A percentile compares a stretch with the other conserved stretches of the same genome.
phyloP scores from a whole-genome alignment of 768 basidiomycete species.

The Boletus patriciae region DNA sequence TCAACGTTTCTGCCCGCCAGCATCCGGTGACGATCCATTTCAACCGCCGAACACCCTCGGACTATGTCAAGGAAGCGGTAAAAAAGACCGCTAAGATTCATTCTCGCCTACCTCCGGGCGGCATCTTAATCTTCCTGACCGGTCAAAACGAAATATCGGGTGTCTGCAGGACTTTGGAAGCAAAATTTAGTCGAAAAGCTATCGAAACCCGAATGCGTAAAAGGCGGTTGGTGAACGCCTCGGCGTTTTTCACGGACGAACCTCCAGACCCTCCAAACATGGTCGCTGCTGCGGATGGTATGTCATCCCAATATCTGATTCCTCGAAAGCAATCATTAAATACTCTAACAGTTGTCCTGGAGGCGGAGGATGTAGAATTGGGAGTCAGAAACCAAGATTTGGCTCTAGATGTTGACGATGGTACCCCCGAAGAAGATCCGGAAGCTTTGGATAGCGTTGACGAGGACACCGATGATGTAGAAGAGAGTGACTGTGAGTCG shows the following conservation, averaged over 20 bases:
- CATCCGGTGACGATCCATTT: conserved; percentile 96
- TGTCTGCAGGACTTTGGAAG: conserved; percentile 79
- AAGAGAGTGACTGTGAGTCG: conserved; percentile 64
- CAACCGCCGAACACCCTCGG: conserved; percentile 76
- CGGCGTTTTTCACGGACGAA: conserved; percentile 31
- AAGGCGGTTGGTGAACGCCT: conserved; percentile 25
- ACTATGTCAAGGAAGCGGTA: conserved; percentile 89
- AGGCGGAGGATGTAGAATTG: conserved; percentile 79
- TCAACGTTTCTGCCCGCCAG: conserved; percentile 86
- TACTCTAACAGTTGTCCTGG: conserved; percentile 57
- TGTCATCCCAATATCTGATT: background rate
- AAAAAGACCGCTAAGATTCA: conserved; percentile 93
- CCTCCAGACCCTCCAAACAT: conserved; percentile 14
- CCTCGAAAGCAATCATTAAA: conserved; percentile 1
- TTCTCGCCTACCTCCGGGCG: conserved; percentile 86
- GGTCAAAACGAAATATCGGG: conserved; percentile 94
- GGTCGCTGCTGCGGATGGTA: conserved; percentile 23
- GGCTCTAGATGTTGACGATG: conserved; percentile 68
- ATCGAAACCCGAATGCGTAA: conserved; percentile 52
- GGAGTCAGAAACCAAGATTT: conserved; percentile 51
- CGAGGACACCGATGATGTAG: conserved; percentile 58
- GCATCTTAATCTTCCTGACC: conserved; percentile 90
- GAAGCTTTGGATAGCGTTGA: conserved; percentile 77
- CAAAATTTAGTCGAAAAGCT: conserved; percentile 68
- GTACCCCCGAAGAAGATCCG: conserved; percentile 59